phyloP scores from a whole-genome alignment of 208 protist species.

The Crithidia brevicula region DNA sequence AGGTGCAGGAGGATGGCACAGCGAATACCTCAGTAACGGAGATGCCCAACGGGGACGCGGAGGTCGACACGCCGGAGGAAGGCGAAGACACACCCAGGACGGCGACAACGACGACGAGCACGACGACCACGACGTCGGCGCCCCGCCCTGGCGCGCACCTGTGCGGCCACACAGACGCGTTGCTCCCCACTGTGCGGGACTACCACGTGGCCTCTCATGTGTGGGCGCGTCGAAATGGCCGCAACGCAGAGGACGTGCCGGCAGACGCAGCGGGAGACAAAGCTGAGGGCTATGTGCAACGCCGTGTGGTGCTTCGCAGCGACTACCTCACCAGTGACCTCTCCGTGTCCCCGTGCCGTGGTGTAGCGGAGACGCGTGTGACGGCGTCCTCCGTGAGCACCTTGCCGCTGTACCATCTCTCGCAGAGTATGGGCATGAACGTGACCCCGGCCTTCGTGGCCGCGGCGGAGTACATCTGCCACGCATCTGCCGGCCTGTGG shows the following conservation, averaged over 20 bases:
- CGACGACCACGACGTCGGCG: not conserved
- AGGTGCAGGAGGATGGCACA: too few species aligned
- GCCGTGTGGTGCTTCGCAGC: not conserved
- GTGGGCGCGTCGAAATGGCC: too few species aligned
- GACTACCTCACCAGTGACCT: not conserved
- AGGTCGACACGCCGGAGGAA: not conserved
- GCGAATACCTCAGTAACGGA: not conserved
- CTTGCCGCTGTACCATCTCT: not conserved
- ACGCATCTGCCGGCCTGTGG: constrained; percentile 29
- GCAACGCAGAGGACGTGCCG: too few species aligned
- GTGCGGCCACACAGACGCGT: not conserved
- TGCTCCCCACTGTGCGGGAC: not conserved
- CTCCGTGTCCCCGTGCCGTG: not conserved
- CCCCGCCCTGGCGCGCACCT: not conserved
- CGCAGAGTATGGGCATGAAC: not conserved
- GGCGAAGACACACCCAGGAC: not conserved
- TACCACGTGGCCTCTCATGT: not conserved
- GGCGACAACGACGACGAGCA: not conserved
- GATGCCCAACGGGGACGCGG: not conserved
- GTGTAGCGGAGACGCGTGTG: not conserved
- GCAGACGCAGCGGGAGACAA: not conserved
- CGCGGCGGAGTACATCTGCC: constrained; percentile 8
- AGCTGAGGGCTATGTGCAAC: not conserved
- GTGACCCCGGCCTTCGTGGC: constrained; percentile 3
- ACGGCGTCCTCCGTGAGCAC: not conserved